Conservation (phyloP, 2,329 filamentous ascomycete genomes). For the Colletotrichum caudatum region DNA sequence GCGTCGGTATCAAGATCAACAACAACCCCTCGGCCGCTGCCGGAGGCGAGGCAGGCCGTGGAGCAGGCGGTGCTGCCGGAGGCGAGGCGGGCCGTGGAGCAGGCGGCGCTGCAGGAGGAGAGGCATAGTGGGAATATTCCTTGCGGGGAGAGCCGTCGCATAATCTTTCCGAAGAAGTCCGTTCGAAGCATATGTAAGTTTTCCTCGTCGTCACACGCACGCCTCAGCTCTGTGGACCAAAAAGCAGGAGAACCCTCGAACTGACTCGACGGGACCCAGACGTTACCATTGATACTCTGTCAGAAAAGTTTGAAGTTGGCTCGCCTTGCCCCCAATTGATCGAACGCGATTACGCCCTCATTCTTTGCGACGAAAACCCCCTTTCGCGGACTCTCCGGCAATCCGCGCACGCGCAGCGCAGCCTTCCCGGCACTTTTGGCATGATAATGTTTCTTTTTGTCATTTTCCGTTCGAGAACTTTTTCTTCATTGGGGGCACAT, state of each 20-base stretch:
- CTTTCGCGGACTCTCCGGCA: conserved; percentile 21
- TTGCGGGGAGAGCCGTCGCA: conserved; percentile 17
- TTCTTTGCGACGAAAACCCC: conserved; percentile 13
- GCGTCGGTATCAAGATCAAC: conserved; percentile 56
- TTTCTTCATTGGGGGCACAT: not conserved
- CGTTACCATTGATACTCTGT: conserved; percentile 40
- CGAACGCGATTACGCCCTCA: conserved; percentile 32
- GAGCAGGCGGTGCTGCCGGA: conserved; percentile 46
- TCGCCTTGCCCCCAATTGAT: conserved; percentile 37
- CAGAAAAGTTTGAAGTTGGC: conserved; percentile 38
- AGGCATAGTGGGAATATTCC: not conserved
- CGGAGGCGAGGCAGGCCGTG: conserved; percentile 42
- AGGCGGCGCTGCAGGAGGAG: conserved; percentile 43
- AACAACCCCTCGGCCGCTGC: conserved; percentile 46
- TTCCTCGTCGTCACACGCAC: too few relatives aligned
- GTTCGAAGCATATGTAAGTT: conserved; percentile 37
- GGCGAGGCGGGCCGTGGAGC: conserved; percentile 42
- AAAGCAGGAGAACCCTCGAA: not conserved
- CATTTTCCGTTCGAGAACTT: conserved; percentile 21
- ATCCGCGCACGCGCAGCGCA: conserved; percentile 27
- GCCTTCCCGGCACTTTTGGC: conserved; percentile 24
- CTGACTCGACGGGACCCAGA: conserved; percentile 25
- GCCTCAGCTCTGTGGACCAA: too few relatives aligned
- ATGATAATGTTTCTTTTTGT: not conserved
- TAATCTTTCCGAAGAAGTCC: conserved; percentile 25